Conservation (phyloP, 345 rosid genomes). For the Adansonia digitata region DNA sequence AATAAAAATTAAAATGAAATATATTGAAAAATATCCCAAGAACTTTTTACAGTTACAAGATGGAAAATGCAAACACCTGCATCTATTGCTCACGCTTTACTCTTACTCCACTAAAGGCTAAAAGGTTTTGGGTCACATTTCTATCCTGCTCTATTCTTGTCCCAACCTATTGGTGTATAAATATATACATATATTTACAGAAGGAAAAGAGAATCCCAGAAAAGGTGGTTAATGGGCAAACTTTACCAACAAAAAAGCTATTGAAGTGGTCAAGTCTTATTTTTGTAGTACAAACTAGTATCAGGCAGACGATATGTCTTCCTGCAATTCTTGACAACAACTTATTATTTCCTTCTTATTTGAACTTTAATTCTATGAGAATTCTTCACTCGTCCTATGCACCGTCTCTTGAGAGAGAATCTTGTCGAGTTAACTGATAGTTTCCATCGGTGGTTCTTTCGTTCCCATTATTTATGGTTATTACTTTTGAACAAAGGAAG, state of each 20-base stretch:
- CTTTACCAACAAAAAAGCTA: not conserved
- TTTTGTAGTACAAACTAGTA: not conserved
- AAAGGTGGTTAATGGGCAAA: not conserved
- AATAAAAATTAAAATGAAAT: not conserved
- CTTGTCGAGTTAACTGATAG: conserved; percentile 61
- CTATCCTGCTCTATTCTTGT: not conserved
- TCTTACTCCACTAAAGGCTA: not conserved
- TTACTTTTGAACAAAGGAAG: conserved; percentile 87
- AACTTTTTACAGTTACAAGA: not conserved
- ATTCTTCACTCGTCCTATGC: conserved; percentile 15
- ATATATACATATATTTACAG: too few species aligned
- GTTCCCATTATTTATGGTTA: conserved; percentile 26
- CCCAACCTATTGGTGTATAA: not conserved
- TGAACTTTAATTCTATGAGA: not conserved
- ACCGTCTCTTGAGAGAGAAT: conserved; percentile 50
- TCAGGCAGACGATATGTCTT: not conserved
- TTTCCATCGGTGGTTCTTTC: conserved; percentile 26
- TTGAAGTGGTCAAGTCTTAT: not conserved
- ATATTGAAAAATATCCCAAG: not conserved
- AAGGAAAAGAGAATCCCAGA: not conserved
- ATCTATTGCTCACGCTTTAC: not conserved
- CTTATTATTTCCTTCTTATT: not conserved
- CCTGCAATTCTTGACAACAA: not conserved
- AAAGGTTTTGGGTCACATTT: conserved; percentile 3
- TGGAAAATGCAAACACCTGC: not conserved